phyloP scores from a whole-genome alignment of 1,139 yeast species.

The Candida smagusa region DNA sequence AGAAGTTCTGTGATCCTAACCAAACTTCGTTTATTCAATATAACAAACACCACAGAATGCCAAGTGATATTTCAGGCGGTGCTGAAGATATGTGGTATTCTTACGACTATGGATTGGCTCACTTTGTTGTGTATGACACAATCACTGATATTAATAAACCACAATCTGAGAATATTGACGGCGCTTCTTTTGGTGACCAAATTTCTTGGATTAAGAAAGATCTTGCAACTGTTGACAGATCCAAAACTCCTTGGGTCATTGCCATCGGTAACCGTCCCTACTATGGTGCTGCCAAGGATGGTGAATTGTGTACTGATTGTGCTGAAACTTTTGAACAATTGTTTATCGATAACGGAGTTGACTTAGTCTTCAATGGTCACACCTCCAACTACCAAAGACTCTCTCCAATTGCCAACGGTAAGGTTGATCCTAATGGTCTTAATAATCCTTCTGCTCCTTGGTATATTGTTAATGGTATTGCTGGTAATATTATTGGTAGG shows the following conservation, averaged over 20 bases:
- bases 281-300: constrained; percentile 4
- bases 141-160: constrained; percentile 4
- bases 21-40: constrained; percentile 6
- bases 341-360: constrained; percentile 3
- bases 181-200: constrained; percentile 4
- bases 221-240: constrained; percentile 5
- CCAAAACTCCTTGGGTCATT: constrained; percentile 7
- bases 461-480: constrained; percentile 7
- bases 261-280: constrained; percentile 7
- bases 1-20: constrained; percentile 5
- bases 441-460: constrained; percentile 7
- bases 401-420: constrained; percentile 3
- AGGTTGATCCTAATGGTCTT: constrained; percentile 6
- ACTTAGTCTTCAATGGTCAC: constrained; percentile 4
- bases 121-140: constrained; percentile 4
- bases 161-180: constrained; percentile 2
- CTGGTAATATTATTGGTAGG: constrained; percentile 6
- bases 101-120: constrained; percentile 5
- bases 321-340: constrained; percentile 4
- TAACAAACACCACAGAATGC: constrained; percentile 5
- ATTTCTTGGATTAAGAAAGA: constrained; percentile 5
- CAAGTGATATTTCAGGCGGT: constrained; percentile 4
- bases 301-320: constrained; percentile 1
- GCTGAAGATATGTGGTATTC: constrained; percentile 5
- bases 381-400: constrained; percentile 6